A percentile compares a stretch with the other conserved stretches of the same genome.
Conservation (phyloP, 768 basidiomycete species). For the Suillus weaverae region DNA sequence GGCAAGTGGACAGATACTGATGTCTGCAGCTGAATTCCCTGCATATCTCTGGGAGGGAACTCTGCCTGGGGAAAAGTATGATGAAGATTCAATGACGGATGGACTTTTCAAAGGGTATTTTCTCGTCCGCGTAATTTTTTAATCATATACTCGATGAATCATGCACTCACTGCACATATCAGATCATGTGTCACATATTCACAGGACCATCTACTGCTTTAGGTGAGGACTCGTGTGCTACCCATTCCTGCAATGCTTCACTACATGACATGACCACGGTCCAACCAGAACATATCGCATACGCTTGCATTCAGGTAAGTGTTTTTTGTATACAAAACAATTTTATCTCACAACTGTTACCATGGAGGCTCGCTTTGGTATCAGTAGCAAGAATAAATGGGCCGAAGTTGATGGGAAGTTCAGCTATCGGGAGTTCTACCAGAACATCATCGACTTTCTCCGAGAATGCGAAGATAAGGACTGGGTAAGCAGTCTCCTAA, state of each 20-base stretch:
- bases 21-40: no score
- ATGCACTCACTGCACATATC: no score
- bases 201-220: conserved; percentile 5
- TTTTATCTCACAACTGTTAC: not conserved
- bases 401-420: conserved; percentile 6
- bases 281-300: conserved; percentile 8
- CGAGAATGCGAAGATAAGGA: conserved; percentile 1
- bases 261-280: conserved; percentile 7
- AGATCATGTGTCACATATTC: no score
- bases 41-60: no score
- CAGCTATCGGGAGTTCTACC: conserved; percentile 12
- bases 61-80: no score
- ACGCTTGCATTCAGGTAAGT: conserved; percentile 8
- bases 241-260: not conserved
- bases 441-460: not conserved
- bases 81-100: no score
- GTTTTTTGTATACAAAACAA: no score
- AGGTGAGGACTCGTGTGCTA: not conserved
- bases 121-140: no score
- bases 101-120: no score
- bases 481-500: not conserved
- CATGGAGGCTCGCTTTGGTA: conserved; percentile 10
- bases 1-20: no score
- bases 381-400: conserved; percentile 12
- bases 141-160: no score